phyloP scores from a whole-genome alignment of 129 eudicot genomes.

The Ambrosia artemisiifolia region DNA sequence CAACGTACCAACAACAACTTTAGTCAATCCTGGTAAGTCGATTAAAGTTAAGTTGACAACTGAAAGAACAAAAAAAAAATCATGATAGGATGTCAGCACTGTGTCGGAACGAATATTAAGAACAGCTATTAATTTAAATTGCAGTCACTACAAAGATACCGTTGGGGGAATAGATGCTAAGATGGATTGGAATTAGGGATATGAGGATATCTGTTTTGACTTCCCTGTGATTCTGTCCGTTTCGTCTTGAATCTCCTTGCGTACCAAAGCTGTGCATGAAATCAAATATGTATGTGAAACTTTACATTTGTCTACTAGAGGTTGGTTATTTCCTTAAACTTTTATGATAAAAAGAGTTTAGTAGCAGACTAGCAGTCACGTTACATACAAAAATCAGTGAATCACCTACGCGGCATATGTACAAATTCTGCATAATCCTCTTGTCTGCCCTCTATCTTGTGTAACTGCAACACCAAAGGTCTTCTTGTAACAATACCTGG shows the following conservation, averaged over 20 bases:
- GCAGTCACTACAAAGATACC: conserved; percentile 41
- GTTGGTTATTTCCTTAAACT: background rate
- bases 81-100: background rate
- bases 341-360: background rate
- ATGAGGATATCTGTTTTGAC: conserved; percentile 71
- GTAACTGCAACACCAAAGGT: conserved; percentile 87
- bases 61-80: conserved; percentile 20
- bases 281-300: background rate
- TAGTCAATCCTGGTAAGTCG: conserved; percentile 69
- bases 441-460: conserved; percentile 61
- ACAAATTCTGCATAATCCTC: conserved; percentile 86
- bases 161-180: conserved; percentile 86
- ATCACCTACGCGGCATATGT: conserved; percentile 63
- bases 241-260: conserved; percentile 91
- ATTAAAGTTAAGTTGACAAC: conserved; percentile 70
- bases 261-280: conserved; percentile 62
- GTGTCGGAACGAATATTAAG: background rate
- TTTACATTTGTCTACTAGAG: background rate
- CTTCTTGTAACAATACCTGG: conserved; percentile 90
- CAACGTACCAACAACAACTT: conserved; percentile 60
- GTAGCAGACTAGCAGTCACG: conserved; percentile 23
- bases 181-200: conserved; percentile 96
- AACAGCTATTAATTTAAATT: background rate
- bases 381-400: conserved; percentile 79
- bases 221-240: conserved; percentile 95